These are phyloP conservation scores for Orbilia oligospora DNA, from an alignment of 2,329 filamentous ascomycete genomes.

Conservation along the genomic window DNA sequence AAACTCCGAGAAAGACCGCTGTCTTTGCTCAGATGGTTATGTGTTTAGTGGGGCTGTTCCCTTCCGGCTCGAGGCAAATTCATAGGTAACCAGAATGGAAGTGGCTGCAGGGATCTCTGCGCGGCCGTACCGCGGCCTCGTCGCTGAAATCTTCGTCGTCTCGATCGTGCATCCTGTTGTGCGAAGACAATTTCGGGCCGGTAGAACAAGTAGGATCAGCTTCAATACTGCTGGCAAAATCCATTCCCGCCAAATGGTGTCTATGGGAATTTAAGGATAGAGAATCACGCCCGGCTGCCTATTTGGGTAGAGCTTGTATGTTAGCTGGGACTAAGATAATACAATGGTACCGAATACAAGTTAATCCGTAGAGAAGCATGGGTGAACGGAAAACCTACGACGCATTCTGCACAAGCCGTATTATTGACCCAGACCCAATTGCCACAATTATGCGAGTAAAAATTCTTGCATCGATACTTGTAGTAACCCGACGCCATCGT, in stretches of 20 bases:
- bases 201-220: constrained; percentile 21
- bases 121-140: constrained; percentile 57
- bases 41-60: constrained; percentile 54
- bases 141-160: constrained; percentile 56
- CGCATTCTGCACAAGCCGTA: constrained; percentile 63
- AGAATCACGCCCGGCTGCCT: constrained; percentile 52
- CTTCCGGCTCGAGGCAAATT: constrained; percentile 55
- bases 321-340: constrained; percentile 19
- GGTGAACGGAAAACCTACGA: constrained; percentile 61
- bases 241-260: constrained; percentile 18
- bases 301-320: constrained; percentile 20
- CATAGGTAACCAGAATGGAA: constrained; percentile 59
- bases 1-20: constrained; percentile 59
- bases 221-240: constrained; percentile 27
- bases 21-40: constrained; percentile 54
- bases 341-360: constrained; percentile 10
- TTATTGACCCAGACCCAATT: constrained; percentile 65
- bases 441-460: constrained; percentile 63
- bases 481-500: constrained; percentile 63
- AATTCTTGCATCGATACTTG: constrained; percentile 64
- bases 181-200: constrained; percentile 30
- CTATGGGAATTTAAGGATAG: constrained; percentile 43
- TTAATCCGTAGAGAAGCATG: constrained; percentile 52
- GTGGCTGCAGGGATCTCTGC: constrained; percentile 58
- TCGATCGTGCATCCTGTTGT: constrained; percentile 37